Percentiles rank a stretch among this genome's conserved stretches.
These are phyloP conservation scores for Saccharomyces kudriavzevii DNA, from an alignment of 805 yeast genomes.

Conservation along the genomic window DNA sequence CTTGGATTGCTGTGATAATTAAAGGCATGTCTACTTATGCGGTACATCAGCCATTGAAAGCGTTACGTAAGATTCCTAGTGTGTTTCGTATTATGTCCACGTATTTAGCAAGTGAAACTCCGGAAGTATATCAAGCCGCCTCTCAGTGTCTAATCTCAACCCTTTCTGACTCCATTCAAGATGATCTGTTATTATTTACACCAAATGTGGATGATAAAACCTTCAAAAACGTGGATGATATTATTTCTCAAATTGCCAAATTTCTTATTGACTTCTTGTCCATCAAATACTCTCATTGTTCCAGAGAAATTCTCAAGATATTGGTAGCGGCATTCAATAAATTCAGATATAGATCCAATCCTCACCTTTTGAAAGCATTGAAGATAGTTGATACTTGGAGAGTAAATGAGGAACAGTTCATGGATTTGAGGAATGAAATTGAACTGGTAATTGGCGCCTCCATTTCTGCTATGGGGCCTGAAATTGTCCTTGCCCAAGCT, in stretches of 20 bases:
- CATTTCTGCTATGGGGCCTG: conserved; percentile 79
- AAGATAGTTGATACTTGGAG: conserved; percentile 80
- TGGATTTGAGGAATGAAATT: conserved; percentile 61
- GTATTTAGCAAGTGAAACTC: conserved; percentile 61
- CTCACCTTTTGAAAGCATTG: conserved; percentile 59
- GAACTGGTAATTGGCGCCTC: conserved; percentile 78
- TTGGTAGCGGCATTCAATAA: conserved; percentile 54
- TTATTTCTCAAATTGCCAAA: conserved; percentile 44
- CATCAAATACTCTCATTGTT: conserved; percentile 68
- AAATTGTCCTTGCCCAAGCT: conserved; percentile 58
- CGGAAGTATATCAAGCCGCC: conserved; percentile 63
- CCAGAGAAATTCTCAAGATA: conserved; percentile 64
- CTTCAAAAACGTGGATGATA: conserved; percentile 49
- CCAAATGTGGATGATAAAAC: conserved; percentile 45
- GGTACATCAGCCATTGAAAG: conserved; percentile 41
- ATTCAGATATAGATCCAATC: conserved; percentile 58
- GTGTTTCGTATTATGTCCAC: conserved; percentile 48
- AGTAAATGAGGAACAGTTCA: conserved; percentile 54
- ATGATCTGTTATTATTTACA: conserved; percentile 48
- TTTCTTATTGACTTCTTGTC: conserved; percentile 53
- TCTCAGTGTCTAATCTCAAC: conserved; percentile 82
- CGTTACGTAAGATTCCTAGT: conserved; percentile 49
- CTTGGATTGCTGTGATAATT: conserved; percentile 93
- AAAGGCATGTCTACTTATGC: conserved; percentile 60
- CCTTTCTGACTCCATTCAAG: conserved; percentile 58